Conservation (phyloP, 2,329 filamentous ascomycete species). For the Diaporthe sp. region DNA sequence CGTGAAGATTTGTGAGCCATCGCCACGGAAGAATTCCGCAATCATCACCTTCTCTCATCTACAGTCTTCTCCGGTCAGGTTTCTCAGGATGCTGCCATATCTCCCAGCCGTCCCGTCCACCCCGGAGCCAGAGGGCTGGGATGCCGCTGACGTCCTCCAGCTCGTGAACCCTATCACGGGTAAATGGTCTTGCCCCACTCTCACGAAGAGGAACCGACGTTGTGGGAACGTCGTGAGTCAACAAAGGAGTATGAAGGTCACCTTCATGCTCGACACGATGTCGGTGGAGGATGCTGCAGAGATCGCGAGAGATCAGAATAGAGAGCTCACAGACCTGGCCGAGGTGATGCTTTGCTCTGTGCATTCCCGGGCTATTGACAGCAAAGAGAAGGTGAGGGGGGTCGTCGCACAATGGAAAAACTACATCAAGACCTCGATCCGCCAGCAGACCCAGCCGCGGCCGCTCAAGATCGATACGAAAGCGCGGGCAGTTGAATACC, state of each 20-base stretch:
- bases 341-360: neutral
- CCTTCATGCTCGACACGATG: neutral
- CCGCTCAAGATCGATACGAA: too few relatives aligned
- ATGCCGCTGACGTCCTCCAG: neutral
- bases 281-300: neutral
- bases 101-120: neutral
- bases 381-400: neutral
- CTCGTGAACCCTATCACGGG: neutral
- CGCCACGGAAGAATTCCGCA: neutral
- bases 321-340: neutral
- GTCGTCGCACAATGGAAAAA: neutral
- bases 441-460: neutral
- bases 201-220: neutral
- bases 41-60: neutral
- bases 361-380: neutral
- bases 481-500: neutral
- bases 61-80: too few relatives aligned
- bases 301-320: neutral
- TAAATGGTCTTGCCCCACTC: neutral
- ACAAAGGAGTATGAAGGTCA: neutral
- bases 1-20: neutral
- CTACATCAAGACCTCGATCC: neutral
- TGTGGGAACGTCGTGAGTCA: conserved; percentile 13
- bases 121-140: neutral
- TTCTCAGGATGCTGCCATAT: neutral